Base-by-base conservation (phyloP, 176 grass and related monocot genomes). In the Cocos nucifera region DNA sequence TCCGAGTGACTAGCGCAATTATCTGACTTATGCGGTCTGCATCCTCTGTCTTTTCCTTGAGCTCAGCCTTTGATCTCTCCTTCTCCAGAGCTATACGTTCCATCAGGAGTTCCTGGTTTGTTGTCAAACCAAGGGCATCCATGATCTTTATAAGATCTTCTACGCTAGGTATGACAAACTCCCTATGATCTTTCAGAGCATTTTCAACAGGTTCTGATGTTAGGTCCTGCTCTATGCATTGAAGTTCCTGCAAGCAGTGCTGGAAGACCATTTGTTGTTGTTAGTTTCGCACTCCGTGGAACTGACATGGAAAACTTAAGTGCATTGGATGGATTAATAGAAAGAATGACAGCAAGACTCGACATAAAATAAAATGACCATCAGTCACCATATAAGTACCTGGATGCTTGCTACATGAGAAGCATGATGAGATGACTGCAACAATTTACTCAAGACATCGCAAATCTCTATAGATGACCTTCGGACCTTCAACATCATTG, bases 41-140 rank as follows among this genome's bases (percentile, higher is more conserved):
- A 49, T 56, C 61, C 25, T 81, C 67, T 53, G 59, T 32, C 51
- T 73, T 63, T 60, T 69, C 54, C 59, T 70, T 81, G 58, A 64
- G 60, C 58, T 70, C 72, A 18, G 68, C 63, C 59, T 64, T 75
- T 59, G 69, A 22, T 53, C 66, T 75, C 49, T 81, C 78, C 59
- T 81, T 81, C 54, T 75, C 72, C 15, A 81, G 72, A 62, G 65
- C 71, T 65, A 81, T 70, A 58, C 53, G 65, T 81, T 81, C 78
- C 24, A 81, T 59, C 44, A 81, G 59, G 49, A 81, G 28, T 70
- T 81, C 72, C 25, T 63, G 59, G 56, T 71, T 81, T 54, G 78
- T 65, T 53, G 65, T 44, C 60, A 81, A 64, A 70, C 66, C 66
- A 60, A 81, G 65, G 65, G 44, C 58, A 16, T 75, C 65, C 53